Evolutionary conservation across 352 stramenopile genomes (phyloP), one percentile per base, ranked within the genome.

Genomic region (Phytophthora cajani): DNA sequence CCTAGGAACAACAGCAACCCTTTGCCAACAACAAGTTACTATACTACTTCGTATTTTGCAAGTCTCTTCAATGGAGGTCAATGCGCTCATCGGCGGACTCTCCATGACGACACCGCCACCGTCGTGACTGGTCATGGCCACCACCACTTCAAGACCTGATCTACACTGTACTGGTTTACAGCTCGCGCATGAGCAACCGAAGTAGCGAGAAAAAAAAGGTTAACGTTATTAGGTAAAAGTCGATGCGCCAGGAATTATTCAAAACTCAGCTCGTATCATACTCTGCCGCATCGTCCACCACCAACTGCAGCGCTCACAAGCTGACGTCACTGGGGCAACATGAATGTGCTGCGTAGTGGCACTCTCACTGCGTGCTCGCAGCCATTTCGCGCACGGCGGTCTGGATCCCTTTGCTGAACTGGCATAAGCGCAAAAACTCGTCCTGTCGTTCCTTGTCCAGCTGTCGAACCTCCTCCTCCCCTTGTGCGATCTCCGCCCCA

Each of bases 331-430:
- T 5, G 8, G 12, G 3, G 17, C 65, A 16, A 63, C 25, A 56
- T 40, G 57, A 65, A 49, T 12, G 27, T 42, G 33, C 25, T 52
- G 23, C 30, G 14, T 27, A 27, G 32, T 21, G 23, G 25, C 25
- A 23, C 32, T 17, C 49, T 60, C n/a, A 58, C 19, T 60, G 25
- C n/a, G 51, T 12, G n/a, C 12, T 36, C 10, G 46, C 52, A 56
- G 71, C 46, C 71, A 90, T 79, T 23, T 60, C 62, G 19, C 67
- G 79, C 14, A 81, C 80, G 1, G 72, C 73, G 2, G 57, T 60
- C 11, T 82, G 87, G 14, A 94, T 82, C 25, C 75, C 53, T 42
- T 82, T 63, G 61, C 85, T 93, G 64, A 85, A 91, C 42, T 80
- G 71, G 40, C 74, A 84, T 1, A 94, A 59, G 32, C 58, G 65